These are phyloP conservation scores for Hibiscus tridactylites DNA, from an alignment of 345 rosid genomes.

Conservation along the genomic window DNA sequence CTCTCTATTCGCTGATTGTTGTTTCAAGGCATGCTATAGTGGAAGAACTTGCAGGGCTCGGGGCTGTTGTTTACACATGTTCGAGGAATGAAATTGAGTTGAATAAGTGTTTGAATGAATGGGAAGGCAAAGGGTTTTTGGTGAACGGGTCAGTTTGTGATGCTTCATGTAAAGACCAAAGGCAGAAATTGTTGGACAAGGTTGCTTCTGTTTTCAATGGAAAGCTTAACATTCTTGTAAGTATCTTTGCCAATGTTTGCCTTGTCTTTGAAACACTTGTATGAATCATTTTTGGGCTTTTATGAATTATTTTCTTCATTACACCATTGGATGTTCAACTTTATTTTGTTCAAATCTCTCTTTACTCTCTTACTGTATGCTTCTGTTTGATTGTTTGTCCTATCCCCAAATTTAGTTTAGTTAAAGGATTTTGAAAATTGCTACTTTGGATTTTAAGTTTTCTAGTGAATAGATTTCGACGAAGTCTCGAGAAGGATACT, in stretches of 20 bases:
- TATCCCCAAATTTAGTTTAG: background rate
- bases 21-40: slow-evolving; percentile 37
- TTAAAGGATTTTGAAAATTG: background rate
- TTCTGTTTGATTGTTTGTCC: background rate
- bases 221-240: slow-evolving; percentile 55
- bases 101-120: slow-evolving; percentile 33
- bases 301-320: background rate
- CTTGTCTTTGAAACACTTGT: background rate
- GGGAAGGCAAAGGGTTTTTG: slow-evolving; percentile 40
- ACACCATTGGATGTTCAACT: background rate
- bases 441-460: background rate
- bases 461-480: no score
- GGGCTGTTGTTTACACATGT: slow-evolving; percentile 48
- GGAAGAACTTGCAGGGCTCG: slow-evolving; percentile 52
- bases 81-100: slow-evolving; percentile 46
- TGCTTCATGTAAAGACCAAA: slow-evolving; percentile 27
- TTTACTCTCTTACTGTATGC: background rate
- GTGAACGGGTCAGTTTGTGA: slow-evolving; percentile 61
- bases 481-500: background rate
- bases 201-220: slow-evolving; percentile 43
- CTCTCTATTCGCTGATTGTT: background rate
- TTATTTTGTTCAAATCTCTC: background rate
- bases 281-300: background rate
- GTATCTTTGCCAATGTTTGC: slow-evolving; percentile 10
- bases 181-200: slow-evolving; percentile 35